These are phyloP conservation scores for Solanum microdontum DNA, from an alignment of 257 asterid genomes.

Conservation along the genomic window DNA sequence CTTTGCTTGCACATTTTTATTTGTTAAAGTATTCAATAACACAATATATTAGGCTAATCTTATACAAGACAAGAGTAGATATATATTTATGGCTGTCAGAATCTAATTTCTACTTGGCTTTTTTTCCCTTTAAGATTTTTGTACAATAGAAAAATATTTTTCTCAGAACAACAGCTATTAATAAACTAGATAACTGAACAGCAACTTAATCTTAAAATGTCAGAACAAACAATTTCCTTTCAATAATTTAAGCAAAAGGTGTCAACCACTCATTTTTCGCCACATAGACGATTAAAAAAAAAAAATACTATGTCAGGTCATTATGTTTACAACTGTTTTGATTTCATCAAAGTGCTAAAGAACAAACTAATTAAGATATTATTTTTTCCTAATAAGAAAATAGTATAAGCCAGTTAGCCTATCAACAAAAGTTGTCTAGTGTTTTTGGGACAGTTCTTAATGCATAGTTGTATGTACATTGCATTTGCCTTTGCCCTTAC, in stretches of 20 bases:
- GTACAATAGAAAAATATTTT: not conserved
- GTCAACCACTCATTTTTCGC: not conserved
- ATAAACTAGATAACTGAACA: not conserved
- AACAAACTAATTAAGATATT: not conserved
- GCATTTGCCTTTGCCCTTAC: not conserved
- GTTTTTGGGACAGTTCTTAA: not conserved
- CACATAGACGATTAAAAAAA: not conserved
- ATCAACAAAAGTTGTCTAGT: not conserved
- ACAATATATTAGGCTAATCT: not conserved
- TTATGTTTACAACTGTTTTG: not conserved
- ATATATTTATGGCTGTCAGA: not conserved
- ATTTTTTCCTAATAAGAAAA: not conserved
- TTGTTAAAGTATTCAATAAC: not conserved
- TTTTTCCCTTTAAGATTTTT: not conserved
- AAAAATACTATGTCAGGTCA: not conserved
- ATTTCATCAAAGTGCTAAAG: not conserved
- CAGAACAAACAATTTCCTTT: not conserved
- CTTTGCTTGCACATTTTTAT: not conserved
- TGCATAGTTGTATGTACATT: not conserved
- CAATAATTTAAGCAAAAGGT: not conserved
- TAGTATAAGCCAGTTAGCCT: not conserved
- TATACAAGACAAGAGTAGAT: not conserved
- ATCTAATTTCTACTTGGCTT: not conserved
- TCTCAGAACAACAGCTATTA: not conserved
- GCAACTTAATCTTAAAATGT: not conserved